phyloP scores from a whole-genome alignment of 495 filamentous ascomycete species.

The Trichoderma erinaceum region DNA sequence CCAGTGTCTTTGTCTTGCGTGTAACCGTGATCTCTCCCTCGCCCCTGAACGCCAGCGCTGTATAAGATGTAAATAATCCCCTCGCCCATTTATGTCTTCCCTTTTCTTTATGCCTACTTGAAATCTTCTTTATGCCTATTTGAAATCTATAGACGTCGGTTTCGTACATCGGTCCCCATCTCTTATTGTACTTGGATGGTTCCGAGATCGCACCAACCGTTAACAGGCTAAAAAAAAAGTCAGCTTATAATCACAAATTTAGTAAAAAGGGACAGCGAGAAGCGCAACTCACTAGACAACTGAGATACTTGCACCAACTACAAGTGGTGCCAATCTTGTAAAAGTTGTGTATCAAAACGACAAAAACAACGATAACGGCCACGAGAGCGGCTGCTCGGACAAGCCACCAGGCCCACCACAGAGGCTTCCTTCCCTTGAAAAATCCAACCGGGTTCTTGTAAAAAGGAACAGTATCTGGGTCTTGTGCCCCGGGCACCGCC shows the following conservation, averaged over 20 bases:
- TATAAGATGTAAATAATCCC: slow-evolving; percentile 14
- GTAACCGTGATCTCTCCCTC: not conserved
- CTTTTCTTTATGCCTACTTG: not conserved
- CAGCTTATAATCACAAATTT: slow-evolving; percentile 26
- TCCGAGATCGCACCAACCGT: slow-evolving; percentile 71
- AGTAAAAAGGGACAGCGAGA: slow-evolving; percentile 12
- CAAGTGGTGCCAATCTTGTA: slow-evolving; percentile 73
- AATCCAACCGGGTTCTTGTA: slow-evolving; percentile 67
- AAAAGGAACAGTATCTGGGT: slow-evolving; percentile 49
- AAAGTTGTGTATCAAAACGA: slow-evolving; percentile 81
- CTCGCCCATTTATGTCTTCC: not conserved
- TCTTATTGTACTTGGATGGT: slow-evolving; percentile 29
- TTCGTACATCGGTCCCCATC: not conserved
- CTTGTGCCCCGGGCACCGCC: slow-evolving; percentile 32
- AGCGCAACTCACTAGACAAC: slow-evolving; percentile 69
- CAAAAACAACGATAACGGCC: slow-evolving; percentile 70
- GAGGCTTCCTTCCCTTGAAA: slow-evolving; percentile 82
- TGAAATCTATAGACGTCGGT: not conserved
- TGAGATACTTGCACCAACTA: slow-evolving; percentile 88
- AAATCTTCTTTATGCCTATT: not conserved
- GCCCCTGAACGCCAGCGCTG: slow-evolving; percentile 17
- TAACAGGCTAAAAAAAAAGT: slow-evolving; percentile 50
- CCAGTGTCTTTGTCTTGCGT: not conserved
- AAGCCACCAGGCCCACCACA: slow-evolving; percentile 99
- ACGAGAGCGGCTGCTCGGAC: slow-evolving; percentile 75